phyloP scores from a whole-genome alignment of 2,329 filamentous ascomycete species.

The Pyrenochaeta sp. region DNA sequence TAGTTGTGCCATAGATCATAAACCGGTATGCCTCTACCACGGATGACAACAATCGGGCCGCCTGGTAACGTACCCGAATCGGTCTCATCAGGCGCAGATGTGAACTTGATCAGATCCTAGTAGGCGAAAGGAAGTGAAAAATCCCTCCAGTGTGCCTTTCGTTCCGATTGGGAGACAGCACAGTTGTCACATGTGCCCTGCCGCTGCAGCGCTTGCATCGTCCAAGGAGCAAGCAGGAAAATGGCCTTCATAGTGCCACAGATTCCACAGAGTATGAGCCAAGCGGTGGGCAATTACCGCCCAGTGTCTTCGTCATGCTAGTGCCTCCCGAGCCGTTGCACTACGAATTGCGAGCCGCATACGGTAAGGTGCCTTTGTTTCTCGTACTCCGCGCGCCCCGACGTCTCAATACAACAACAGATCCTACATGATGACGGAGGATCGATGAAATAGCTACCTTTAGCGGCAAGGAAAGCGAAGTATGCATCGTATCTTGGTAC shows the following conservation, averaged over 20 bases:
- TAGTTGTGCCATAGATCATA: no score
- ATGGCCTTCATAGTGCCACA: constrained; percentile 1
- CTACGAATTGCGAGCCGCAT: neutral
- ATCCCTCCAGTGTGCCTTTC: neutral
- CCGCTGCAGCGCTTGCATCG: constrained; percentile 11
- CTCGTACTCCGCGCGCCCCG: neutral
- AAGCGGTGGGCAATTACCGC: neutral
- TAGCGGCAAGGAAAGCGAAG: no score
- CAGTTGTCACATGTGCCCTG: neutral
- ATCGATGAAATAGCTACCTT: no score
- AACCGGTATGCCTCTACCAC: no score
- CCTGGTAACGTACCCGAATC: no score
- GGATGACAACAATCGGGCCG: no score
- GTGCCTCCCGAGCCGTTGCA: neutral
- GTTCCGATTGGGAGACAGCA: neutral
- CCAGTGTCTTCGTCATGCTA: neutral
- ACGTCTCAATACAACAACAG: neutral
- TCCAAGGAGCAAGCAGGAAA: constrained; percentile 5
- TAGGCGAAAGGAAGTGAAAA: neutral
- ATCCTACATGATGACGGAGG: neutral
- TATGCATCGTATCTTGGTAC: no score
- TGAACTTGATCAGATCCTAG: neutral
- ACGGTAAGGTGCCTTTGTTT: neutral
- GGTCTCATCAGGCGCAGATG: no score
- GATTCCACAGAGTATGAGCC: neutral